These are phyloP conservation scores for Geotrichum ghanense DNA, from an alignment of 805 yeast species.

Conservation along the genomic window DNA sequence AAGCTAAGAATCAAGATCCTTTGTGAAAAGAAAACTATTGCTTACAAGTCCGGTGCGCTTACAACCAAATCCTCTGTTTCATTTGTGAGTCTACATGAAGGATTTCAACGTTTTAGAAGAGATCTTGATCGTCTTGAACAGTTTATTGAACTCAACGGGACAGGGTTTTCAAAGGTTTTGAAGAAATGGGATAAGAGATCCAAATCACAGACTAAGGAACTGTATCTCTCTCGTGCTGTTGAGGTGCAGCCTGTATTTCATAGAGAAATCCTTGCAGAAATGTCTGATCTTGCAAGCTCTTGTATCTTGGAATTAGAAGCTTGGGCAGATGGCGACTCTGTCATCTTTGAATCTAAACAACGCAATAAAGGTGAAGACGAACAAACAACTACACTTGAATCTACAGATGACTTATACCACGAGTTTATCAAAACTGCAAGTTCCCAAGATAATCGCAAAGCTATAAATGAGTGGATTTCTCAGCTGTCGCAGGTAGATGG, in stretches of 20 bases:
- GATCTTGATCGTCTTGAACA: constrained; percentile 85
- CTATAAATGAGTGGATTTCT: constrained; percentile 35
- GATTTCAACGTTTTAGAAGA: constrained; percentile 77
- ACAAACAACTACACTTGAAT: constrained; percentile 4
- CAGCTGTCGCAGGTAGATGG: constrained; percentile 32
- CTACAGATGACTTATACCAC: constrained; percentile 46
- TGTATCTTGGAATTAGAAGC: constrained; percentile 64
- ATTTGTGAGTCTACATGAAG: constrained; percentile 74
- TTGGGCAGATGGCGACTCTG: constrained; percentile 40
- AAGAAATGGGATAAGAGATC: constrained; percentile 98
- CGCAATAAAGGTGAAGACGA: constrained; percentile 1
- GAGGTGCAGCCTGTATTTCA: constrained; percentile 96
- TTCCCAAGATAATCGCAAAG: constrained; percentile 18
- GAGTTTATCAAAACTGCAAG: constrained; percentile 41
- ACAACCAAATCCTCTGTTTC: constrained; percentile 58
- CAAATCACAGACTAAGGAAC: constrained; percentile 86
- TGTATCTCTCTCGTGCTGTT: constrained; percentile 83
- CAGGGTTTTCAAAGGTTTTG: constrained; percentile 89
- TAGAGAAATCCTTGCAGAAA: constrained; percentile 69
- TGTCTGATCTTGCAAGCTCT: constrained; percentile 53
- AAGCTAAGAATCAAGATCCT: constrained; percentile 68
- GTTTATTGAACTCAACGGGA: constrained; percentile 86
- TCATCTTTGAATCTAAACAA: constrained; percentile 18
- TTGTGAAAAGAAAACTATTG: constrained; percentile 54
- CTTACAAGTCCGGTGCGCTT: constrained; percentile 32